phyloP scores from a whole-genome alignment of 257 asterid species.

The Penstemon davidsonii region DNA sequence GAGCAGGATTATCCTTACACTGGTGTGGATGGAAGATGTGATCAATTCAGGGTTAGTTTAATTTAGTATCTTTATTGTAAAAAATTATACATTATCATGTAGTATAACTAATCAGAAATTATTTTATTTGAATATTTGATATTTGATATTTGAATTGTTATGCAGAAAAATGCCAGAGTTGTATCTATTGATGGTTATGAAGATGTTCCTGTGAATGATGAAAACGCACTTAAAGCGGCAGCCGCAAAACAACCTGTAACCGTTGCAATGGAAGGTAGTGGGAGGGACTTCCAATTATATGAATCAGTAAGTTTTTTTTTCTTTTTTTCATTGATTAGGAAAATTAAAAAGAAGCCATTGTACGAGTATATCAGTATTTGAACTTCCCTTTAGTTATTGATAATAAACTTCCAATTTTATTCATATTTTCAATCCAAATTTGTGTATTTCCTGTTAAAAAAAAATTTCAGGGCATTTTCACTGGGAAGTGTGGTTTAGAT shows the following conservation, averaged over 20 bases:
- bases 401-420: too few relatives aligned
- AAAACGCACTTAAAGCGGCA: conserved; percentile 56
- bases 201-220: conserved; percentile 45
- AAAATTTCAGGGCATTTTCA: conserved; percentile 52
- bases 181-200: conserved; percentile 61
- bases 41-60: conserved; percentile 43
- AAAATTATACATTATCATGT: too few relatives aligned
- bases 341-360: too few relatives aligned
- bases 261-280: conserved; percentile 75
- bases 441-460: neutral
- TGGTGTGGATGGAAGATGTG: conserved; percentile 47
- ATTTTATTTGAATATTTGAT: too few relatives aligned
- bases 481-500: conserved; percentile 45
- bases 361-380: too few relatives aligned
- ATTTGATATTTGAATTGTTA: neutral
- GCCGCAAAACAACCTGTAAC: conserved; percentile 56
- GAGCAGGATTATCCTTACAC: conserved; percentile 62
- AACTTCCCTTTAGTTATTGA: too few relatives aligned
- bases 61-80: too few relatives aligned
- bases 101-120: too few relatives aligned
- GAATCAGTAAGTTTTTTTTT: conserved; percentile 37
- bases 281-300: conserved; percentile 69
- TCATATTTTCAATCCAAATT: too few relatives aligned
- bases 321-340: too few relatives aligned
- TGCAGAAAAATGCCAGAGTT: conserved; percentile 71